Conservation (phyloP, 2,329 filamentous ascomycete species). For the Xylariaceae sp. region DNA sequence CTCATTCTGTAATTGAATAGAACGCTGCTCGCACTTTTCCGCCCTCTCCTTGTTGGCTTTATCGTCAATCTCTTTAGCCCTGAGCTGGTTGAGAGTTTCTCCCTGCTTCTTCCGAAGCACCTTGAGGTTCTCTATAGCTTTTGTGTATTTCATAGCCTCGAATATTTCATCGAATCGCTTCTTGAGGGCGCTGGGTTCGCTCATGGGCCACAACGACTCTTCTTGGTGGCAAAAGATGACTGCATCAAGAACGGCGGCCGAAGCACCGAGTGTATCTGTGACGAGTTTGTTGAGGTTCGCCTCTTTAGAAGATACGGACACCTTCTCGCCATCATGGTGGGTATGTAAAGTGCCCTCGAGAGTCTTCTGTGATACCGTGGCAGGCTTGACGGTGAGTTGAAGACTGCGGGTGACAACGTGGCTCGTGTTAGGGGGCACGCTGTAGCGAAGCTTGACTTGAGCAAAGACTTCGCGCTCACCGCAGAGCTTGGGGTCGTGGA, state of each 20-base stretch:
- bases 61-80: conserved; percentile 69
- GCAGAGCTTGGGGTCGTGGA: conserved; percentile 91
- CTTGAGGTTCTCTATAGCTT: conserved; percentile 94
- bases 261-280: conserved; percentile 82
- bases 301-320: conserved; percentile 71
- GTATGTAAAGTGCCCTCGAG: conserved; percentile 75
- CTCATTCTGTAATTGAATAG: conserved; percentile 58
- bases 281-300: conserved; percentile 79
- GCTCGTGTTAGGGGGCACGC: conserved; percentile 67
- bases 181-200: conserved; percentile 77
- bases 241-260: conserved; percentile 80
- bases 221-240: conserved; percentile 99
- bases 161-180: conserved; percentile 98
- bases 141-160: conserved; percentile 93
- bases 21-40: conserved; percentile 63
- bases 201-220: conserved; percentile 95
- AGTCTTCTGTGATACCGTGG: conserved; percentile 69
- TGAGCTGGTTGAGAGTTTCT: conserved; percentile 65
- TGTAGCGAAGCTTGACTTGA: conserved; percentile 86
- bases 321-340: conserved; percentile 72
- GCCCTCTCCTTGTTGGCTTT: conserved; percentile 82
- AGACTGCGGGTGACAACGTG: conserved; percentile 81
- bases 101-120: conserved; percentile 76
- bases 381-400: conserved; percentile 82
- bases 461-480: conserved; percentile 86